phyloP scores from a whole-genome alignment of 2,329 filamentous ascomycete genomes.

The Fusarium redolens region DNA sequence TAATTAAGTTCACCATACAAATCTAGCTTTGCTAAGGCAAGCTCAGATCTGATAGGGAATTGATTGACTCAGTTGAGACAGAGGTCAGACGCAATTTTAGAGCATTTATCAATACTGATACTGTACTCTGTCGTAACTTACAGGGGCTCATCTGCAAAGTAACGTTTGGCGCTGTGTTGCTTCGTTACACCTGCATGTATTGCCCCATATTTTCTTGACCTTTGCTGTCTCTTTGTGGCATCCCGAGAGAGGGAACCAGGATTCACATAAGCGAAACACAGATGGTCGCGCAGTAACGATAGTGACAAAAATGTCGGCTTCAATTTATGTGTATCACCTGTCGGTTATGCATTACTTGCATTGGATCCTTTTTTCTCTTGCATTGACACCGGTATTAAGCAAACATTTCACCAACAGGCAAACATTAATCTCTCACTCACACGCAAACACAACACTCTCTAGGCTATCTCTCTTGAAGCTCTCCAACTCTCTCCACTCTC shows the following conservation, averaged over 20 bases:
- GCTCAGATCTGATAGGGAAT: background rate
- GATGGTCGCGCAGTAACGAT: constrained; percentile 12
- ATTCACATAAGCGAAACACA: constrained; percentile 25
- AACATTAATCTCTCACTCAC: background rate
- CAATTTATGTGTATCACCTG: constrained; percentile 1
- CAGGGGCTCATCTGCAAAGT: constrained; percentile 29
- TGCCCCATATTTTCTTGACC: constrained; percentile 19
- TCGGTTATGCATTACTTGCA: background rate
- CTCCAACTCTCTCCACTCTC: constrained; percentile 18
- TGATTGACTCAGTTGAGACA: constrained; percentile 15
- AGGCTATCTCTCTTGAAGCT: background rate
- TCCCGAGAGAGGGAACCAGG: constrained; percentile 30
- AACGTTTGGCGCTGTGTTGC: constrained; percentile 30
- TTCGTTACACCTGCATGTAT: constrained; percentile 36
- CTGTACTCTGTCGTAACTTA: background rate
- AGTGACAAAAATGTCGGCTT: constrained; percentile 1
- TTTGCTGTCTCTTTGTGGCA: constrained; percentile 31
- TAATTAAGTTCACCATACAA: background rate
- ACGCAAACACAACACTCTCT: background rate
- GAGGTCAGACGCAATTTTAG: background rate
- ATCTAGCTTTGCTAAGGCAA: background rate
- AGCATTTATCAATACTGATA: background rate
- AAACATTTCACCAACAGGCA: background rate
- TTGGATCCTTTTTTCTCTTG: background rate
- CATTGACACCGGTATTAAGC: background rate